Conservation (phyloP, 495 filamentous ascomycete species). For the Viridothelium virens region DNA sequence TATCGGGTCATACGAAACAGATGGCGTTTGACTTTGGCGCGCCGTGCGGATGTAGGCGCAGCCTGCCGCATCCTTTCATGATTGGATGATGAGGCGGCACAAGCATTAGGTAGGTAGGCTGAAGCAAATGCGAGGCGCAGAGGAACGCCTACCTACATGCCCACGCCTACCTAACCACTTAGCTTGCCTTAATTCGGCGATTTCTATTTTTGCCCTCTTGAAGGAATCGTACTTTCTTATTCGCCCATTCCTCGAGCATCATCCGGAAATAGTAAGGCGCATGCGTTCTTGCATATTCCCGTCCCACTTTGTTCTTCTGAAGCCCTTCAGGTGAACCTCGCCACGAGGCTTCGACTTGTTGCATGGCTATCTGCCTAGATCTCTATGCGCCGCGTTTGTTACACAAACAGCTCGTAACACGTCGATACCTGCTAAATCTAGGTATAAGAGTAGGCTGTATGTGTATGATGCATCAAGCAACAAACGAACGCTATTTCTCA, state of each 20-base stretch:
- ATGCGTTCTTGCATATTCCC: neutral
- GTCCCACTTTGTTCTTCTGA: neutral
- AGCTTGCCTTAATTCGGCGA: neutral
- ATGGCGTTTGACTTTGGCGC: neutral
- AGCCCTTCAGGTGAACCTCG: neutral
- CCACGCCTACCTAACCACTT: neutral
- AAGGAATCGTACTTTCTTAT: neutral
- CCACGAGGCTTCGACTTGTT: neutral
- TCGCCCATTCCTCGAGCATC: neutral
- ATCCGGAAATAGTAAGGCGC: neutral
- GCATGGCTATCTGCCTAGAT: neutral
- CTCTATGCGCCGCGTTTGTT: neutral
- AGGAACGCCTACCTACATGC: neutral
- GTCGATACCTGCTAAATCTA: neutral
- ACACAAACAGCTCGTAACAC: neutral
- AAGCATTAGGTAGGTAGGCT: neutral
- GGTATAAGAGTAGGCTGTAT: neutral
- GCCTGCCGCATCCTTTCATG: neutral
- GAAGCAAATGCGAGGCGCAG: neutral
- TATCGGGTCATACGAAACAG: neutral
- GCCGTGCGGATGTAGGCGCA: neutral
- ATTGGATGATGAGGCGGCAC: neutral
- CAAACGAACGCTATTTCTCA: neutral
- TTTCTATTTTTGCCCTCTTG: constrained; percentile 2
- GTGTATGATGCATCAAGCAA: neutral